Percentiles rank a stretch among this genome's conserved stretches.
Conservation (phyloP, 148 eudicot genomes). For the Silene uniflora region DNA sequence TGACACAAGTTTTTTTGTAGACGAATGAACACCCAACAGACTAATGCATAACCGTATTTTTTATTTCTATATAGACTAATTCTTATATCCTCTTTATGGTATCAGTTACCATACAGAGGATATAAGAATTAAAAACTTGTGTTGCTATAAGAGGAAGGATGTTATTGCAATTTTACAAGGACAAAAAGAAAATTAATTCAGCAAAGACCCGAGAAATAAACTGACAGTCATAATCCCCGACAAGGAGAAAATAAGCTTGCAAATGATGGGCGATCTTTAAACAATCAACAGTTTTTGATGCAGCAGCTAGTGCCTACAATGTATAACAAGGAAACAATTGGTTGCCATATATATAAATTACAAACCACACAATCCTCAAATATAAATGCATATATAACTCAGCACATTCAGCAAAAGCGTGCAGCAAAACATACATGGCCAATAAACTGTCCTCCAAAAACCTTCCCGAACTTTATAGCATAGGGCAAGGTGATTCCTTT, state of each 20-base stretch:
- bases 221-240: constrained; percentile 82
- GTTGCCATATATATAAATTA: not conserved
- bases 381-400: not conserved
- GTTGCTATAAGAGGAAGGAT: not conserved
- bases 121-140: not conserved
- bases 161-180: not conserved
- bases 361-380: not conserved
- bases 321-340: constrained; percentile 6
- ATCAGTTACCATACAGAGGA: not conserved
- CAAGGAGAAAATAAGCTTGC: constrained; percentile 89
- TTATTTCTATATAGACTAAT: not conserved
- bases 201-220: constrained; percentile 16
- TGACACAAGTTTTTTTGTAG: not conserved
- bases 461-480: constrained; percentile 73
- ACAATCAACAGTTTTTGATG: constrained; percentile 87
- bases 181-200: not conserved
- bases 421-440: constrained; percentile 61
- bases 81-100: too few relatives aligned
- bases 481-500: constrained; percentile 82
- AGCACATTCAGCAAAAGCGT: not conserved
- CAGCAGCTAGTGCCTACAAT: constrained; percentile 96
- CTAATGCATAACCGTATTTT: too few relatives aligned
- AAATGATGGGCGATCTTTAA: constrained; percentile 83
- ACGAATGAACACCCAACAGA: too few relatives aligned
- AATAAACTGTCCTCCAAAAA: constrained; percentile 92